phyloP scores from a whole-genome alignment of 257 asterid species.

The Rehmannia glutinosa region DNA sequence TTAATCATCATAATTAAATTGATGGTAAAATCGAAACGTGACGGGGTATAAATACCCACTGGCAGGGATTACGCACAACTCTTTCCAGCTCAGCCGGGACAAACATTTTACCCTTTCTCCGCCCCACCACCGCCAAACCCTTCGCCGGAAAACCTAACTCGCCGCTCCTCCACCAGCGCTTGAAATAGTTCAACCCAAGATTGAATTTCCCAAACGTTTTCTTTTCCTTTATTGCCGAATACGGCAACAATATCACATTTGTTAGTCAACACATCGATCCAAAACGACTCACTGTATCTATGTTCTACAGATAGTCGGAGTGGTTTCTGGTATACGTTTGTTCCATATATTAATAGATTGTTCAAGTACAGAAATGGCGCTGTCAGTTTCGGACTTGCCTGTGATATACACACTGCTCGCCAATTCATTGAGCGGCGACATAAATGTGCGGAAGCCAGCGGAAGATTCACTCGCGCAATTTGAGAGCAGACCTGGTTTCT shows the following conservation, averaged over 20 bases:
- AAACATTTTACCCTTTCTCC: slow-evolving; percentile 28
- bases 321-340: background rate
- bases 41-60: slow-evolving; percentile 19
- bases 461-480: slow-evolving; percentile 73
- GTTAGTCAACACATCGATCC: slow-evolving; percentile 35
- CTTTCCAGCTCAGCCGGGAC: slow-evolving; percentile 34
- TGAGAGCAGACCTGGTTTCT: slow-evolving; percentile 91
- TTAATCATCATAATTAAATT: background rate
- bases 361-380: slow-evolving; percentile 47
- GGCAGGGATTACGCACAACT: slow-evolving; percentile 23
- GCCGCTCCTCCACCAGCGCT: slow-evolving; percentile 7
- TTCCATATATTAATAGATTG: background rate
- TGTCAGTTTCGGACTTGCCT: slow-evolving; percentile 81
- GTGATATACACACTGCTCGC: slow-evolving; percentile 70
- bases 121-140: slow-evolving; percentile 34
- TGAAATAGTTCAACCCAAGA: slow-evolving; percentile 1
- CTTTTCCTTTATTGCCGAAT: background rate
- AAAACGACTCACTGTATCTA: slow-evolving; percentile 13
- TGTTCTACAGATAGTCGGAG: slow-evolving; percentile 1
- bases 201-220: background rate
- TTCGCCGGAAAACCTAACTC: slow-evolving; percentile 19
- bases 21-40: background rate
- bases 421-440: slow-evolving; percentile 72
- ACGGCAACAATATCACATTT: slow-evolving; percentile 7
- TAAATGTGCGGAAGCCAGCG: slow-evolving; percentile 85